Percentiles rank a stretch among this genome's conserved stretches.
Conservation (phyloP, 2,329 filamentous ascomycete genomes). For the Canariomyces notabilis region DNA sequence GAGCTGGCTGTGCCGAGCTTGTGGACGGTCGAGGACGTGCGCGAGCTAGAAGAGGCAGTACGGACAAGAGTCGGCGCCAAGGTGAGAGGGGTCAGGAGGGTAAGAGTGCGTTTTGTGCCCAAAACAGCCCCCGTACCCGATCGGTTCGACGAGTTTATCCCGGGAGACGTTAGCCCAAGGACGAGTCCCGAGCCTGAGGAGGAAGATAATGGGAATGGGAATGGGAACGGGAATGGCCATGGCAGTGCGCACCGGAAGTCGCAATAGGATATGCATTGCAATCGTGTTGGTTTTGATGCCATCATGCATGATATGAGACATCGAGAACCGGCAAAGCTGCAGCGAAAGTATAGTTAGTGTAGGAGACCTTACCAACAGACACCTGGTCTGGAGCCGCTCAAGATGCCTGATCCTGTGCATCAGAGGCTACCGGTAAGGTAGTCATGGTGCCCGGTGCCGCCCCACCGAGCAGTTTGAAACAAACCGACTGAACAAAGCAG, state of each 20-base stretch:
- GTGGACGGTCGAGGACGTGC: conserved; percentile 70
- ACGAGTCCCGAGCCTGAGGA: conserved; percentile 58
- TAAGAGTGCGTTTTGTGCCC: conserved; percentile 79
- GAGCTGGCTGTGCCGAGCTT: conserved; percentile 73
- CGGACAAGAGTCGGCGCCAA: conserved; percentile 67
- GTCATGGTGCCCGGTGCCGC: no score
- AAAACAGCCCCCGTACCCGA: conserved; percentile 53
- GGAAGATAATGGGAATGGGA: conserved; percentile 39
- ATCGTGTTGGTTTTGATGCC: no score
- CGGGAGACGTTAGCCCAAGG: conserved; percentile 53
- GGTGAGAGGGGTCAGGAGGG: conserved; percentile 76
- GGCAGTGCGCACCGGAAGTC: conserved; percentile 2
- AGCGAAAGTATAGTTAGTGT: no score
- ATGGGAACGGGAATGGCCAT: conserved; percentile 28
- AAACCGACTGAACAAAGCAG: no score
- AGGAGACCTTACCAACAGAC: no score
- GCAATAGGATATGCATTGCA: not conserved
- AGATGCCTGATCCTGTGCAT: no score
- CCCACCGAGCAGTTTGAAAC: no score
- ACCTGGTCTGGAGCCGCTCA: no score
- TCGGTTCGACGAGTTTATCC: conserved; percentile 73
- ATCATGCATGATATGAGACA: no score
- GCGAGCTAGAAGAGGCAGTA: conserved; percentile 66
- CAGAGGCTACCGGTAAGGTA: no score
- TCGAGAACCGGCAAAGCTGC: no score